These are phyloP conservation scores for Annona cherimola DNA, from an alignment of 164 flowering plant species.

Conservation along the genomic window DNA sequence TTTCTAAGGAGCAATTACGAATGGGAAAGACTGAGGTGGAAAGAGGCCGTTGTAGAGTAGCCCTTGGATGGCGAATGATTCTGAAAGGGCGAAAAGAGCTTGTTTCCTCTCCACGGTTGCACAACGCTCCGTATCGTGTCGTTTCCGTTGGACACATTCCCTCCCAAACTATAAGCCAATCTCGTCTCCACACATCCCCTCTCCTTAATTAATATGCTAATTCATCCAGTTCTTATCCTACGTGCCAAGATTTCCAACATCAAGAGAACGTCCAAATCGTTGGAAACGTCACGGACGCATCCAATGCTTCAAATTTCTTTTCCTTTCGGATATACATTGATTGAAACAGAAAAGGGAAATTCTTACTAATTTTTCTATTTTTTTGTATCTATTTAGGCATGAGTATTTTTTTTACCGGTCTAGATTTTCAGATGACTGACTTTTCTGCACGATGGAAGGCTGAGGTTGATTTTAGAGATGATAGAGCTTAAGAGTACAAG, in stretches of 20 bases:
- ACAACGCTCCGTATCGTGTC: slow-evolving; percentile 29
- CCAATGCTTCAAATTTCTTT: too few relatives aligned
- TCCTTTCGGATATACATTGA: too few relatives aligned
- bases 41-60: slow-evolving; percentile 9
- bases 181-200: not conserved
- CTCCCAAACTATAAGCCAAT: slow-evolving; percentile 1
- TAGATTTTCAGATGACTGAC: too few relatives aligned
- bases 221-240: not conserved
- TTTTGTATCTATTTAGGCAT: too few relatives aligned
- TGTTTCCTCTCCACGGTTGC: slow-evolving; percentile 13
- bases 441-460: too few relatives aligned
- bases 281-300: too few relatives aligned
- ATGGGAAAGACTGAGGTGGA: slow-evolving; percentile 9
- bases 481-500: not conserved
- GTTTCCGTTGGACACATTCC: slow-evolving; percentile 20
- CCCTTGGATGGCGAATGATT: slow-evolving; percentile 18
- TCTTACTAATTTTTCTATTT: too few relatives aligned
- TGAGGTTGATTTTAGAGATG: too few relatives aligned
- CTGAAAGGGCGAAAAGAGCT: slow-evolving; percentile 3
- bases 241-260: not conserved
- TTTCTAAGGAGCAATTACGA: too few relatives aligned
- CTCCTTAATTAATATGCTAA: not conserved
- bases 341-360: too few relatives aligned
- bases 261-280: too few relatives aligned
- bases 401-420: too few relatives aligned